phyloP scores from a whole-genome alignment of 768 basidiomycete genomes.

The Lactarius hatsudake region DNA sequence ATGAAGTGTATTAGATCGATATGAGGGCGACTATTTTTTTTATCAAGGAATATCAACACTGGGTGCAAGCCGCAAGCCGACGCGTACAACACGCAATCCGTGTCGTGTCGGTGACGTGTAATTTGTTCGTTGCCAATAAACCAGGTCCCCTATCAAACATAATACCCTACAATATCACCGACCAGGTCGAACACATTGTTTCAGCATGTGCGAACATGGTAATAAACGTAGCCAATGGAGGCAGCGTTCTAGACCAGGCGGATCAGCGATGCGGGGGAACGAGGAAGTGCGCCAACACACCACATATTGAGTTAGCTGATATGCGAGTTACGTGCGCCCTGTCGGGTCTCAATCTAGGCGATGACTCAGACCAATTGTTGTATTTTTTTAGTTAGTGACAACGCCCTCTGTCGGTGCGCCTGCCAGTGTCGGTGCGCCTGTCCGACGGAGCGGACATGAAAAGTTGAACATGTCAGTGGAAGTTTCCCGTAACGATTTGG shows the following conservation, averaged over 20 bases:
- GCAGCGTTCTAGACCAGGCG: not conserved
- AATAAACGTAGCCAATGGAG: not conserved
- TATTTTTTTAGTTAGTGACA: not conserved
- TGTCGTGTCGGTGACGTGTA: not conserved
- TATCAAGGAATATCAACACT: not conserved
- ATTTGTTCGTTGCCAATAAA: not conserved
- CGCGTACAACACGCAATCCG: not conserved
- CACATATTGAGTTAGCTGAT: not conserved
- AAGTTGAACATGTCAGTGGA: not conserved
- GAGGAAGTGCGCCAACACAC: not conserved
- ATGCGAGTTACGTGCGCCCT: not conserved
- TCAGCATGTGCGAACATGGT: not conserved
- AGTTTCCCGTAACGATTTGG: not conserved
- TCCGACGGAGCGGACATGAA: not conserved
- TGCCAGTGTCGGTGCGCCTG: too few relatives aligned
- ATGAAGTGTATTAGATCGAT: not conserved
- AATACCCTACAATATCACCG: not conserved
- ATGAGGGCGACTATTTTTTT: not conserved
- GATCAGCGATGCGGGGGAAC: not conserved
- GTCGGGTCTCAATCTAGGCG: not conserved
- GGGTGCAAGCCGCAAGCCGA: not conserved
- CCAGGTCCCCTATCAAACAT: too few relatives aligned
- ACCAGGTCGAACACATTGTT: not conserved
- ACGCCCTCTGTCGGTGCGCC: not conserved
- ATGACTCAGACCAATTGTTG: not conserved